Evolutionary conservation across 2,329 filamentous ascomycete genomes (phyloP), one percentile per base, ranked within the genome.

Genomic region (Penicillium sp.): DNA sequence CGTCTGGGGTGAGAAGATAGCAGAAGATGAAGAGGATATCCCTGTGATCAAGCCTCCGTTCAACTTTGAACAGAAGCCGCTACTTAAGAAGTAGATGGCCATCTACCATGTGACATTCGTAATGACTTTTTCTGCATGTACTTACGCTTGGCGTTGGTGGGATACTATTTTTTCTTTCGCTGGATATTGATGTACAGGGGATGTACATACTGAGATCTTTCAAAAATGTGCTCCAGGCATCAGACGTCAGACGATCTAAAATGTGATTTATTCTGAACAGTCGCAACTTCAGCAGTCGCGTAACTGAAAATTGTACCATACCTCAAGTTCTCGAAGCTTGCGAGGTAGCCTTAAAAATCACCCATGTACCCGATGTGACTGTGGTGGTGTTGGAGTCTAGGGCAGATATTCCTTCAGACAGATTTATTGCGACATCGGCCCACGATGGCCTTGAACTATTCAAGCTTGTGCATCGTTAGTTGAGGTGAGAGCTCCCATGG

Each of bases 71-170:
- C 63, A 65, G 39, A 55, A 59, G 22, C 63, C 61, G 20, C 38
- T 65, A 22, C 28, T 56, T 28, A n/a, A 15, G 22, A 34, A 50
- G 12, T 54, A 54, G 41, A 22, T n/a, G 38, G n/a, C 55, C 64
- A 88, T 34, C 20, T 39, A 15, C 17, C 14, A 14, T 42, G 17
- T 51, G 39, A 22, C 34, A 45, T 28, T 25, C 6, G n/a, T 54
- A 35, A 28, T 25, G 17, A 57, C 42, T 41, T 34, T 8, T 8
- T 37, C 17, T 39, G 43, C 57, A 53, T 42, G 43, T 42, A 28
- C 14, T 43, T 49, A 42, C 35, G 58, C 39, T 49, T 7, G 49
- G 49, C 49, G 49, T 51, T 51, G 7, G 35, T 35, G 12, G 34
- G 4, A 5, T n/a, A 11, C 1, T 20, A 2, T 15, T 17, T 41